Evolutionary conservation across 768 basidiomycete genomes (phyloP), one percentile per base, ranked within the genome.

Genomic region (Lactifluus volemus): DNA sequence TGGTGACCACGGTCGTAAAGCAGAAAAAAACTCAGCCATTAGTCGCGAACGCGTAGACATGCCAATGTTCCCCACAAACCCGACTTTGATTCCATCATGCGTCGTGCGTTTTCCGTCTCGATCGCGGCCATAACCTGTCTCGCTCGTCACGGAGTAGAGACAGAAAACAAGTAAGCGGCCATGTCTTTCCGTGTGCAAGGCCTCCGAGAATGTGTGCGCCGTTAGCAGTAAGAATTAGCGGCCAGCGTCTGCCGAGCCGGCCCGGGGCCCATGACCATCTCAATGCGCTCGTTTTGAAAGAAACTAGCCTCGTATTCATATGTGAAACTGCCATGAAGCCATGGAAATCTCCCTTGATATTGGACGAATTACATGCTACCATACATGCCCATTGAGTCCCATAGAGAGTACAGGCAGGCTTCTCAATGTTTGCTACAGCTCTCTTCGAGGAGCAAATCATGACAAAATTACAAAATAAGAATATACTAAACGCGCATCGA

Each of bases 1-100:
- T 98, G 96, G 72, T 98, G 96, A 2, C 96, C 95, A 21, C 95
- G 80, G 78, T 98, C 96, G 70, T 98, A 98, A 78, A 98, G 98
- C 25, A 98, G 79, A n/a, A 11, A 38, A 10, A 3, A 14, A 32
- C 44, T 21, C 44, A 49, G n/a, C 29, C 14, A 15, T 11, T 21
- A 38, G 19, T 59, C n/a, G 52, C 55, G 55, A 51, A 38, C 6
- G 2, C 11, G 15, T 15, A 39, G 41, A 73, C 86, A 45, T 64
- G 88, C 96, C 96, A 69, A 98, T 98, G 68, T 87, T 92, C 34
- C 97, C 94, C 30, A 94, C 88, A 69, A 99, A 95, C 75, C 98
- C 95, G 48, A 99, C 90, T 74, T 98, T 94, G 72, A 99, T 94
- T 3, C 96, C 96, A 38, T 98, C 95, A 70, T 98, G 97, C 2